phyloP scores from a whole-genome alignment of 495 filamentous ascomycete genomes.

The Penicillium riverlandense region DNA sequence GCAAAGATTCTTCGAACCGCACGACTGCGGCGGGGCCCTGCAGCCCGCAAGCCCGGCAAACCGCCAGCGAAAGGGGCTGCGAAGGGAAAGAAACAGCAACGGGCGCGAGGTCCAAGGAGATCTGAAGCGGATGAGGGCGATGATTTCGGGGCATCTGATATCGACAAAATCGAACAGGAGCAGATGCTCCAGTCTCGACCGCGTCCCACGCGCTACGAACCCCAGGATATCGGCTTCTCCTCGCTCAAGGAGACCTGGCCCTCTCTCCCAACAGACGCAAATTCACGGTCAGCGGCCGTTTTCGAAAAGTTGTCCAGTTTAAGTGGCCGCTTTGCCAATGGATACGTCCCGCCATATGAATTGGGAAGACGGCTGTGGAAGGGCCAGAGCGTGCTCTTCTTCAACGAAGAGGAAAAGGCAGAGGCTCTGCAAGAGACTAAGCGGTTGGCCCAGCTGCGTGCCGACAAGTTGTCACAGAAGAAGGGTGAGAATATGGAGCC shows the following conservation, averaged over 20 bases:
- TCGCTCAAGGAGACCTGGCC: conserved; percentile 37
- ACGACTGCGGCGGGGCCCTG: conserved; percentile 8
- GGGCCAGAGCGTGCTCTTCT: conserved; percentile 35
- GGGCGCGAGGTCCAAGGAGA: conserved; percentile 3
- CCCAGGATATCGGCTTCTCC: conserved; percentile 19
- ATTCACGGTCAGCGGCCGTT: conserved; percentile 24
- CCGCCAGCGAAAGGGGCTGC: too few species aligned
- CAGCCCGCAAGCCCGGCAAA: not conserved
- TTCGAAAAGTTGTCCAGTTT: conserved; percentile 29
- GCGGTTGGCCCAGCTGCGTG: conserved; percentile 26
- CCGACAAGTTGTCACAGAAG: conserved; percentile 34
- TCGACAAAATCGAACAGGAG: conserved; percentile 27
- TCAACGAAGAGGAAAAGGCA: conserved; percentile 29
- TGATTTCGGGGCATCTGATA: conserved; percentile 9
- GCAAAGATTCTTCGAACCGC: conserved; percentile 29
- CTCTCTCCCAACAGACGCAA: conserved; percentile 25
- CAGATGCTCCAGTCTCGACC: conserved; percentile 23
- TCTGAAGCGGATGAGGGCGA: conserved; percentile 19
- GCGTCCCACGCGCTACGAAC: conserved; percentile 27
- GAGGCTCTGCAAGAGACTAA: conserved; percentile 30
- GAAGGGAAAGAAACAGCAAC: conserved; percentile 5
- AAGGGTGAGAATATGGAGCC: conserved; percentile 35
- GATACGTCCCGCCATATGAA: conserved; percentile 31
- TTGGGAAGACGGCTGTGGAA: conserved; percentile 33
- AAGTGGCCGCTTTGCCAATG: conserved; percentile 30